Evolutionary conservation across 2,329 filamentous ascomycete species (phyloP), one percentile per base, ranked within the genome.

Genomic region (Aspergillus versicolor): DNA sequence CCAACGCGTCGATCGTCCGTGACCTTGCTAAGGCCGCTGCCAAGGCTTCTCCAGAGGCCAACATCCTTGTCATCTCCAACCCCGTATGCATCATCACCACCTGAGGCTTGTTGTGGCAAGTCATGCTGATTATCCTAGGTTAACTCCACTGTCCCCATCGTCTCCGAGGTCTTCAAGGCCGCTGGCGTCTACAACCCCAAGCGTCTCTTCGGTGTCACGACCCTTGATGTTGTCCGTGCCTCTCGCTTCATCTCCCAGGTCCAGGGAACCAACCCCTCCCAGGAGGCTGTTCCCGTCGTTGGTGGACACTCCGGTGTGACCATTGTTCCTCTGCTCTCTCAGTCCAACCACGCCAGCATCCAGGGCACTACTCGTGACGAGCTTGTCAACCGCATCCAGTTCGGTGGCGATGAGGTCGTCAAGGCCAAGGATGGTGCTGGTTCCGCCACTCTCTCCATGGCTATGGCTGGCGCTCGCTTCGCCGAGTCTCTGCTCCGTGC

Each of bases 91-190:
- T 40, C 44, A 49, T 34, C 38, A 30, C 12, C 7, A 30, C 30
- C 22, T 12, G 8, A 27, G 19, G 13, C 17, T 40, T 34, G 11
- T 37, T 21, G 24, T 37, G 19, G 15, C 12, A 37, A 38, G 2
- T 19, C 44, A 6, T 42, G 47, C 55, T 64, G 56, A 65, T 47
- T 50, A 15, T 24, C 21, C 30, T 54, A 85, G 83, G 85, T 99
- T 82, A 99, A 99, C 91, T 97, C 92, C 70, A 99, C 94, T 74
- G 94, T 99, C 73, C 94, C 94, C 77, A 99, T 99, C 81, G 88
- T 88, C 75, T 88, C 91, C 76, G 94, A 97, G 86, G 88, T 97
- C 76, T 96, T 92, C 90, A 97, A 97, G 89, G 81, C 85, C 77
- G 84, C 82, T 70, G 92, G 92, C 68, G 93, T 97, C 82, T 99